Evolutionary conservation across 192 early-diverging fungal genomes (phyloP).

Genomic region (Coemansia sp.): DNA sequence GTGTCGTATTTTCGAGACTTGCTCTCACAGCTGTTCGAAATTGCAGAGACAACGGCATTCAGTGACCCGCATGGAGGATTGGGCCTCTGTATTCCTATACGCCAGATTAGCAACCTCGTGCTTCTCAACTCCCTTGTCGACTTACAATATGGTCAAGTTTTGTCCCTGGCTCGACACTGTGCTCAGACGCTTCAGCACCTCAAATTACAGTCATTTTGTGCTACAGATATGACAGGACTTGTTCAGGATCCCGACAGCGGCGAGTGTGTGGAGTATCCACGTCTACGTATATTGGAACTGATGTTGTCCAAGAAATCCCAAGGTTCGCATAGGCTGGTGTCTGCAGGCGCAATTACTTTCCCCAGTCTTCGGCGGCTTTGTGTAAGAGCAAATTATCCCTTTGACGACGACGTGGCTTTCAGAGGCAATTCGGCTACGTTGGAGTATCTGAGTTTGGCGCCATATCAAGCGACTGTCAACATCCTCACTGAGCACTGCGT

Average conservation of each 20-base stretch:
- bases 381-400: neutral
- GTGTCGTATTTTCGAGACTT: neutral
- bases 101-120: neutral
- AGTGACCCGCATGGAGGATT: neutral
- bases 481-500: neutral
- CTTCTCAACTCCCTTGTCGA: neutral
- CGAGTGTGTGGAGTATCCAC: slow-evolving; percentile 7
- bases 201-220: neutral
- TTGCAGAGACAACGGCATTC: neutral
- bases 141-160: neutral
- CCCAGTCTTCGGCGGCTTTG: neutral
- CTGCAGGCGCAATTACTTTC: neutral
- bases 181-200: neutral
- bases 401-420: slow-evolving; percentile 12
- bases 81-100: neutral
- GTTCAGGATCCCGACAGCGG: neutral
- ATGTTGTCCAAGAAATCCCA: neutral
- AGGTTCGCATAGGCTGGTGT: too few relatives aligned
- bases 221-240: neutral
- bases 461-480: neutral
- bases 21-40: neutral
- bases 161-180: neutral
- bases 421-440: slow-evolving; percentile 5
- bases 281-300: neutral
- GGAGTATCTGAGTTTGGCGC: slow-evolving; percentile 2